A percentile compares a stretch with the other conserved stretches of the same genome.
Conservation (phyloP, 495 filamentous ascomycete genomes). For the Trichoderma asperelloides region DNA sequence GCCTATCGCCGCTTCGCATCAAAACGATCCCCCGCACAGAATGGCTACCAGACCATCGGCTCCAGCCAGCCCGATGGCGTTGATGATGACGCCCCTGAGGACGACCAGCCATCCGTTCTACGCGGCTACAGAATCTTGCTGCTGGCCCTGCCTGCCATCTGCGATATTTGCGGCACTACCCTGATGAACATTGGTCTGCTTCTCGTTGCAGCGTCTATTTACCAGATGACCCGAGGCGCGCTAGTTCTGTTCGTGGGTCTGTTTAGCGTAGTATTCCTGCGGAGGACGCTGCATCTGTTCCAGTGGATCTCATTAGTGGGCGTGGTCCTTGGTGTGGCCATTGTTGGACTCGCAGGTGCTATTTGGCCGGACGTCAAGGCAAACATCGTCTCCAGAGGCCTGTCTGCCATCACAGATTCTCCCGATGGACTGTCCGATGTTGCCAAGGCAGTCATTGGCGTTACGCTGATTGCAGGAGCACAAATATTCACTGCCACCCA, state of each 20-base stretch:
- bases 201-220: conserved; percentile 89
- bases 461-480: conserved; percentile 80
- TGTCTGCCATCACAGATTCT: conserved; percentile 17
- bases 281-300: conserved; percentile 64
- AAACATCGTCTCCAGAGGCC: conserved; percentile 16
- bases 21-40: conserved; percentile 30
- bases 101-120: conserved; percentile 45
- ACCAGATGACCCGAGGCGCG: conserved; percentile 96
- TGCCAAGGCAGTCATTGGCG: conserved; percentile 66
- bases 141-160: conserved; percentile 79
- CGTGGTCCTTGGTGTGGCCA: conserved; percentile 77
- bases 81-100: conserved; percentile 35
- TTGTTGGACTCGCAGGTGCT: conserved; percentile 83
- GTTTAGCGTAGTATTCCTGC: conserved; percentile 87
- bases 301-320: conserved; percentile 85
- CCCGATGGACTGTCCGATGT: conserved; percentile 45
- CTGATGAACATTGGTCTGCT: conserved; percentile 94
- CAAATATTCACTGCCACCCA: conserved; percentile 96
- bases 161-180: conserved; percentile 90
- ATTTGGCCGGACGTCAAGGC: conserved; percentile 59
- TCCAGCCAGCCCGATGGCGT: conserved; percentile 26
- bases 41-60: conserved; percentile 57
- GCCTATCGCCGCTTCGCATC: conserved; percentile 51
- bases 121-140: conserved; percentile 64
- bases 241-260: conserved; percentile 91